These are phyloP conservation scores for Pseudopithomyces maydicus DNA, from an alignment of 2,329 filamentous ascomycete species.

Conservation along the genomic window DNA sequence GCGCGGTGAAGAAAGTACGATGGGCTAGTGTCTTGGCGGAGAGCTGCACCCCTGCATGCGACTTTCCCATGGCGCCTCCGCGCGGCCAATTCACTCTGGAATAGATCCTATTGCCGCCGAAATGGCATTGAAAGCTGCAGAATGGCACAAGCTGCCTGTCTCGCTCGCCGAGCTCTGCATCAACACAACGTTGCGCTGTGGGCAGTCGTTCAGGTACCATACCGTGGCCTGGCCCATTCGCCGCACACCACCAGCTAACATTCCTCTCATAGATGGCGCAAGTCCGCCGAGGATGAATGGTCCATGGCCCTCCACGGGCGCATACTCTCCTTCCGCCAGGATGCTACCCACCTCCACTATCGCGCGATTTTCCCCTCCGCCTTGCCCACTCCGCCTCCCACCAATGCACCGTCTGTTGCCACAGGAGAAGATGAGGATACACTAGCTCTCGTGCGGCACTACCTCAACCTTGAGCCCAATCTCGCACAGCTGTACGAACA, in stretches of 20 bases:
- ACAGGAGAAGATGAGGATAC: slow-evolving; percentile 71
- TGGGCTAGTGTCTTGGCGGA: slow-evolving; percentile 4
- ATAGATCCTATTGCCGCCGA: neutral
- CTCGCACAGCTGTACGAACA: slow-evolving; percentile 77
- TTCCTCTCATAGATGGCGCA: slow-evolving; percentile 71
- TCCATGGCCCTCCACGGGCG: slow-evolving; percentile 84
- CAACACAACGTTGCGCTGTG: slow-evolving; percentile 90
- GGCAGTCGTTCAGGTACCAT: slow-evolving; percentile 81
- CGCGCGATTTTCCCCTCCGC: slow-evolving; percentile 64
- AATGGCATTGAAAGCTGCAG: slow-evolving; percentile 62
- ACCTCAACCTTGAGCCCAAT: slow-evolving; percentile 84
- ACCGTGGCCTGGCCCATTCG: slow-evolving; percentile 2
- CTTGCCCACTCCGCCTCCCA: slow-evolving; percentile 46
- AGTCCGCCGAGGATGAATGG: slow-evolving; percentile 81
- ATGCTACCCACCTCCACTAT: slow-evolving; percentile 78
- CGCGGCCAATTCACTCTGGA: neutral
- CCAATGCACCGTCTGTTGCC: slow-evolving; percentile 38
- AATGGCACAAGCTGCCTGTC: slow-evolving; percentile 88
- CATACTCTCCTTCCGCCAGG: slow-evolving; percentile 84
- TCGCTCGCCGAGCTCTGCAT: slow-evolving; percentile 86
- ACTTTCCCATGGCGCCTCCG: neutral
- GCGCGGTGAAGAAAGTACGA: slow-evolving; percentile 6
- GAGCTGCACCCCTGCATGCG: neutral
- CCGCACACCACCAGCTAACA: neutral
- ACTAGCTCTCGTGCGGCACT: slow-evolving; percentile 74